phyloP scores from a whole-genome alignment of 345 rosid genomes.

The Triadica sebifera region DNA sequence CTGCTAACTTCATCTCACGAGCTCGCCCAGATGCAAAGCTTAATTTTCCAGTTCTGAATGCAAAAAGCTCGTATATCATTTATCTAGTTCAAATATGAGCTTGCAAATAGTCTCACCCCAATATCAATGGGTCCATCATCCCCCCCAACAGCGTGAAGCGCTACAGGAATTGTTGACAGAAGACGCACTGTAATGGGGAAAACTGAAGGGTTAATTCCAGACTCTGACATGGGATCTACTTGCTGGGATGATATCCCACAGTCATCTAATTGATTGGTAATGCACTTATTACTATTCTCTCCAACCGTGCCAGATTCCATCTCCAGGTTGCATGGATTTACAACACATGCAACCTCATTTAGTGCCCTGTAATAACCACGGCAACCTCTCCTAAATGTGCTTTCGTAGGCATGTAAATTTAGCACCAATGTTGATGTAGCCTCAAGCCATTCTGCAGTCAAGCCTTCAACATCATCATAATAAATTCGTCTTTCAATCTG shows the following conservation, averaged over 20 bases:
- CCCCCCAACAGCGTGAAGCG: slow-evolving; percentile 77
- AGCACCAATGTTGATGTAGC: slow-evolving; percentile 78
- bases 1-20: slow-evolving; percentile 17
- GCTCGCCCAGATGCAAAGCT: slow-evolving; percentile 20
- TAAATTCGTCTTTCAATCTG: slow-evolving; percentile 79
- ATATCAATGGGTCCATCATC: slow-evolving; percentile 74
- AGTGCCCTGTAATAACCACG: slow-evolving; percentile 42
- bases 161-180: slow-evolving; percentile 83
- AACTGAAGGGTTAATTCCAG: slow-evolving; percentile 46
- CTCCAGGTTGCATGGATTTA: slow-evolving; percentile 48
- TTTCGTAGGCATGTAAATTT: slow-evolving; percentile 35
- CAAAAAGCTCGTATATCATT: not conserved
- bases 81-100: slow-evolving; percentile 55
- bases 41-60: slow-evolving; percentile 14
- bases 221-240: slow-evolving; percentile 15
- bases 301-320: slow-evolving; percentile 22
- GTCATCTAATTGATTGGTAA: not conserved
- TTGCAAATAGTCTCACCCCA: slow-evolving; percentile 64
- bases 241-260: slow-evolving; percentile 6
- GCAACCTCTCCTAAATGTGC: slow-evolving; percentile 44
- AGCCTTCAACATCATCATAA: slow-evolving; percentile 79
- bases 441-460: slow-evolving; percentile 74
- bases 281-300: slow-evolving; percentile 10
- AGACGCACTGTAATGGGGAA: slow-evolving; percentile 62
- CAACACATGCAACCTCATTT: slow-evolving; percentile 51